Evolutionary conservation across 1,284 basidiomycete species (phyloP).

Genomic region (Sanguinoderma infundibulare): DNA sequence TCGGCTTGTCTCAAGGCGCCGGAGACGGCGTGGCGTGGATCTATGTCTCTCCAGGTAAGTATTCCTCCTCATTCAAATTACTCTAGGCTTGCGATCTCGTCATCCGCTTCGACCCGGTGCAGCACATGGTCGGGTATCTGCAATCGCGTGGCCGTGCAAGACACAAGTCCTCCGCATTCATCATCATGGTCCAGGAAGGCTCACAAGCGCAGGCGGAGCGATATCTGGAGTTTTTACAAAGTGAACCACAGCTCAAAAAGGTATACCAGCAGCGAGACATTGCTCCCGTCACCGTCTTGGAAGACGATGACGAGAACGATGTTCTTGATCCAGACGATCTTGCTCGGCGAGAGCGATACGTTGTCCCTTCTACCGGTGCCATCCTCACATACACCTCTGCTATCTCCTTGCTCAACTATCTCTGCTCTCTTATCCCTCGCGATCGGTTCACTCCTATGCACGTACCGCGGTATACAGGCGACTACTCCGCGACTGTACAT

Average conservation of each 20-base stretch:
- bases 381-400: constrained; percentile 78
- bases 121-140: constrained; percentile 81
- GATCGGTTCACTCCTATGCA: constrained; percentile 68
- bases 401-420: constrained; percentile 67
- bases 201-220: constrained; percentile 55
- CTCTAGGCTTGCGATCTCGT: constrained; percentile 81
- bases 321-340: constrained; percentile 56
- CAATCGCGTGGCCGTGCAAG: constrained; percentile 86
- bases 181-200: constrained; percentile 76
- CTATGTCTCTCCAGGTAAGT: not conserved
- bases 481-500: constrained; percentile 58
- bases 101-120: constrained; percentile 77
- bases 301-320: constrained; percentile 49
- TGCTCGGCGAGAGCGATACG: constrained; percentile 68
- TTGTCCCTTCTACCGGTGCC: constrained; percentile 73
- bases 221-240: constrained; percentile 60
- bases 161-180: constrained; percentile 72
- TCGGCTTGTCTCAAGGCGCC: constrained; percentile 1
- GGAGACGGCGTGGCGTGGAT: constrained; percentile 10
- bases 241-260: constrained; percentile 65
- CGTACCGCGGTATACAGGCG: constrained; percentile 63
- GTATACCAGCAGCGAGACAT: constrained; percentile 60
- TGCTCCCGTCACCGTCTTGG: constrained; percentile 23
- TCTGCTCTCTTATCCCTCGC: constrained; percentile 76
- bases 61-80: constrained; percentile 3